Evolutionary conservation across 2,329 filamentous ascomycete species (phyloP).

Genomic region (Trichoderma simmonsii): DNA sequence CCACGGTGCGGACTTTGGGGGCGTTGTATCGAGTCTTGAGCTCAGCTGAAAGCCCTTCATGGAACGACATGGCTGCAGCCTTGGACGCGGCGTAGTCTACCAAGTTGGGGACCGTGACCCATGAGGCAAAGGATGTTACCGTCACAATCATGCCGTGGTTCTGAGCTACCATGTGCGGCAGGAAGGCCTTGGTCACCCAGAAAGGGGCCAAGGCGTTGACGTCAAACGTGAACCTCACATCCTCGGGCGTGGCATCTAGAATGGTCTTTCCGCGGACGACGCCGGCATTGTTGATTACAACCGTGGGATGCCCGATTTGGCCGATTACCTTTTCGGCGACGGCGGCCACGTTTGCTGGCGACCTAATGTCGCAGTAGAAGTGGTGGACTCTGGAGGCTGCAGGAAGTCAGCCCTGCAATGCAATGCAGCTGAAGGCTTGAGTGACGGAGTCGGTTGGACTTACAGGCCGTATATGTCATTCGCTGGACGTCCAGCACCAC

Average conservation of each 20-base stretch:
- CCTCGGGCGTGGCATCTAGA: slow-evolving; percentile 53
- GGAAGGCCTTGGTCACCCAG: slow-evolving; percentile 63
- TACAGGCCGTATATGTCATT: slow-evolving; percentile 51
- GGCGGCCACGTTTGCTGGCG: slow-evolving; percentile 48
- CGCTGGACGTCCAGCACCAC: slow-evolving; percentile 69
- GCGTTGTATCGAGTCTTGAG: slow-evolving; percentile 59
- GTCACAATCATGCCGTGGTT: slow-evolving; percentile 75
- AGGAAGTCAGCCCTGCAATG: background rate
- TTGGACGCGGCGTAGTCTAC: slow-evolving; percentile 68
- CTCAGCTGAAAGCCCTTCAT: slow-evolving; percentile 62
- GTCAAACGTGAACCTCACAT: slow-evolving; percentile 65
- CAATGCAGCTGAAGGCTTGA: background rate
- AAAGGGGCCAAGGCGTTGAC: slow-evolving; percentile 69
- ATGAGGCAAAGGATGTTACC: slow-evolving; percentile 62
- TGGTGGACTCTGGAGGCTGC: slow-evolving; percentile 56
- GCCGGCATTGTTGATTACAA: slow-evolving; percentile 72
- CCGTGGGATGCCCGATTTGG: slow-evolving; percentile 60
- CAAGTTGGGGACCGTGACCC: slow-evolving; percentile 58
- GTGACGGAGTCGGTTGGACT: slow-evolving; percentile 23
- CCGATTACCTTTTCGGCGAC: slow-evolving; percentile 52
- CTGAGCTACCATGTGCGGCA: slow-evolving; percentile 58
- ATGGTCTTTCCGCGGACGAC: slow-evolving; percentile 60
- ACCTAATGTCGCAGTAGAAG: slow-evolving; percentile 69
- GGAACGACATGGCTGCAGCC: slow-evolving; percentile 63
- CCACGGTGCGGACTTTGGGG: slow-evolving; percentile 61